Base-by-base conservation (phyloP, 371 early-diverging fungal species). In the Mucor irregularis region DNA sequence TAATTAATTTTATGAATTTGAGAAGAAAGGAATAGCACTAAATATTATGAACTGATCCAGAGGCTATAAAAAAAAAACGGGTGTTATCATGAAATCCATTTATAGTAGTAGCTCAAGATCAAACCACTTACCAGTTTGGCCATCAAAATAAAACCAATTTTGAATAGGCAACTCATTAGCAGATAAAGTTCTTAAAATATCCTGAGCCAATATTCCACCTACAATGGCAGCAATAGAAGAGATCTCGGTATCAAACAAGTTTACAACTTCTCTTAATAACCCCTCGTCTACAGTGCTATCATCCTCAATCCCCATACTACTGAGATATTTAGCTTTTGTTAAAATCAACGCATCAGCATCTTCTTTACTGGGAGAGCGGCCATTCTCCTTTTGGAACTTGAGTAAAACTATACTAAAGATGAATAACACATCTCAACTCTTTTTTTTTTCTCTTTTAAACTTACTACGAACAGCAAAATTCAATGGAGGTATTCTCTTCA, bases 171-270 rank as follows among this genome's bases (percentile, higher is more conserved):
- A 69, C 30, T 88, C 94, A 55, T 92, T 93, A 21, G 75, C 80
- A 6, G 92, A 86, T 8, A 96, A 60, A 5, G 88, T 86, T 69
- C 90, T 90, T 34, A 96, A 74, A 21, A 92, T 83, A 47, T 96
- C 96, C 55, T 96, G 96, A 0, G 94, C 89, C 34, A 95, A 71
- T 1, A 94, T 80, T 10, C 94, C 96, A 29, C 97, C 97, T 0
- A 94, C 71, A 49, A 96, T 86, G 3, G 96, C 90, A 37, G 90
- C 85, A 7, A 90, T 83, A 17, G 94, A 87, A 1, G 82, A 66
- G 33, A 92, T 59, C 64, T 94, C 96, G 0, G 85, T 78, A 26
- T 76, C 61, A 38, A 60, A 61, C 40, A 76, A 61, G 5, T 48
- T 38, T 16, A 63, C 62, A 21, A 85, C 62, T 6, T 73, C 58